phyloP scores from a whole-genome alignment of 106 monocot genomes.

The Amphibolis antarctica region DNA sequence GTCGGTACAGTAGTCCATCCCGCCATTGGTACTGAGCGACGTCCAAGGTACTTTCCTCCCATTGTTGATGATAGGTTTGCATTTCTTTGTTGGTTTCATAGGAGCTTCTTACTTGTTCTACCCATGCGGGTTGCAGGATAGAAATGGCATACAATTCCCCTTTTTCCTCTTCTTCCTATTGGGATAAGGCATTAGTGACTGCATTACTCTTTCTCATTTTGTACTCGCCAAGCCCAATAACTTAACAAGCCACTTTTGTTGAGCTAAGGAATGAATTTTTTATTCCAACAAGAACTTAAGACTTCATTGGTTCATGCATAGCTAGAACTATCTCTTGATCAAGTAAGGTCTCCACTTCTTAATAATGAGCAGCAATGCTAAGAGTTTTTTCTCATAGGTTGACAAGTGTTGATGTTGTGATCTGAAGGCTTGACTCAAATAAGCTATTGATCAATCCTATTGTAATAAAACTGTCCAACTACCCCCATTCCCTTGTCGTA shows the following conservation, averaged over 20 bases:
- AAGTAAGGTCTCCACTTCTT: slow-evolving; percentile 6
- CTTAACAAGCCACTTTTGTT: neutral
- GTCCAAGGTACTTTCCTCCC: too few species aligned
- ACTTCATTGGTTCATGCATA: slow-evolving; percentile 2
- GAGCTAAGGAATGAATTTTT: neutral
- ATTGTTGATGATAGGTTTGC: too few species aligned
- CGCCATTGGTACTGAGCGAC: too few species aligned
- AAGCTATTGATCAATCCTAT: neutral
- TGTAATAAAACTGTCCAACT: neutral
- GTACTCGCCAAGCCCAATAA: slow-evolving; percentile 5
- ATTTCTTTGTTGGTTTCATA: too few species aligned
- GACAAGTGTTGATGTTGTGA: neutral
- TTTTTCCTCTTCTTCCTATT: too few species aligned
- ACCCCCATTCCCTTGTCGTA: neutral
- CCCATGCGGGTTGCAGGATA: too few species aligned
- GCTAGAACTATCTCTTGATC: neutral
- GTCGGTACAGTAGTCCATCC: too few species aligned
- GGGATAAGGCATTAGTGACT: neutral
- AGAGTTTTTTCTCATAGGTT: neutral
- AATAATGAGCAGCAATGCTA: neutral
- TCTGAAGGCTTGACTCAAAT: neutral
- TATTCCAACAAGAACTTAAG: slow-evolving; percentile 2
- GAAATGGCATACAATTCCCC: too few species aligned
- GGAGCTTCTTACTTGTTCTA: too few species aligned
- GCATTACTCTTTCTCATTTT: neutral